Percentiles rank a stretch among this genome's conserved stretches.
Conservation (phyloP, 2,329 filamentous ascomycete genomes). For the Arachnomyces sp. region DNA sequence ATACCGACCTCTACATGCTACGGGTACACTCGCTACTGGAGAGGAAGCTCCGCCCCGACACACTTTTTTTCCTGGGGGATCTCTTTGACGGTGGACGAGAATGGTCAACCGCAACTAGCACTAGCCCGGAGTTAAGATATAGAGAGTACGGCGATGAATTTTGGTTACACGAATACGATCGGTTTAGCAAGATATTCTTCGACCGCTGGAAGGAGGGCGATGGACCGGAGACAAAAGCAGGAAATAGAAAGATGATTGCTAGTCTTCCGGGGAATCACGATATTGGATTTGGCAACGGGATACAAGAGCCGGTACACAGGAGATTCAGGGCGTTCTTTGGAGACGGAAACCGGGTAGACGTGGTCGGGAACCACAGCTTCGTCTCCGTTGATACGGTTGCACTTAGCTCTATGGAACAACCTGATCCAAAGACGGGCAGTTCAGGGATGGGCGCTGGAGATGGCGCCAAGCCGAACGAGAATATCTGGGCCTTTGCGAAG, state of each 20-base stretch:
- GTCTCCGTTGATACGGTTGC: conserved; percentile 87
- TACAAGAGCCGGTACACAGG: conserved; percentile 70
- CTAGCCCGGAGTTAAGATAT: conserved; percentile 58
- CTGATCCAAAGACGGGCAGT: conserved; percentile 41
- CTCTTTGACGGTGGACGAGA: conserved; percentile 93
- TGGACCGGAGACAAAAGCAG: conserved; percentile 49
- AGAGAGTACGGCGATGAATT: conserved; percentile 69
- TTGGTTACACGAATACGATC: conserved; percentile 77
- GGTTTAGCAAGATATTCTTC: conserved; percentile 82
- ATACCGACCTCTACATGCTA: conserved; percentile 86
- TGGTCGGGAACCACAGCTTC: conserved; percentile 91
- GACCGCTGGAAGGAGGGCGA: conserved; percentile 56
- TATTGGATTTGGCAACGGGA: conserved; percentile 76
- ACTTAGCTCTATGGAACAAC: conserved; percentile 63
- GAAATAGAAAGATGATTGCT: conserved; percentile 68
- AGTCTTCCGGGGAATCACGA: conserved; percentile 93
- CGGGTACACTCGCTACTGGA: conserved; percentile 76
- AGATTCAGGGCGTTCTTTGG: conserved; percentile 86
- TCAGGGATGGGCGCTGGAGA: conserved; percentile 38
- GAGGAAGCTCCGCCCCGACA: conserved; percentile 68
- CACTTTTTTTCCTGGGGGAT: conserved; percentile 84
- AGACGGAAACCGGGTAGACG: conserved; percentile 79
- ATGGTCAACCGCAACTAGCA: conserved; percentile 66
- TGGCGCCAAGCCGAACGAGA: conserved; percentile 43
- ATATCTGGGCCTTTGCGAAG: conserved; percentile 66